Conservation (phyloP, 2,329 filamentous ascomycete genomes). For the Basipetospora chlamydospora region DNA sequence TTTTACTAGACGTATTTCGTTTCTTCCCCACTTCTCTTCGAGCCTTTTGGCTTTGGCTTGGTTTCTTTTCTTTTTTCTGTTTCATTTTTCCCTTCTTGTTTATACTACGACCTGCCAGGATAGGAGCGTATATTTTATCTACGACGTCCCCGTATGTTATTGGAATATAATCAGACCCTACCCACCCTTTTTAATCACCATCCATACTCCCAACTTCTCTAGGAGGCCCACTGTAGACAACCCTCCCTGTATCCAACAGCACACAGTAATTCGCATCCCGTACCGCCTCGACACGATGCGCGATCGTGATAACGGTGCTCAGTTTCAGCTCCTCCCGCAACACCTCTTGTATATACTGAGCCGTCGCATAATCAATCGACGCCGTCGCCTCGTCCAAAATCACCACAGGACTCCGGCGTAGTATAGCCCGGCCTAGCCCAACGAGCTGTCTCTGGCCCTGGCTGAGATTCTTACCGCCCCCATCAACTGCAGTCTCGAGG, state of each 20-base stretch:
- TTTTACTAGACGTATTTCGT: too few species aligned
- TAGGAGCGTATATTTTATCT: too few species aligned
- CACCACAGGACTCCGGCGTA: conserved; percentile 44
- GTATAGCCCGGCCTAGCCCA: conserved; percentile 43
- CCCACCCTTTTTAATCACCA: not conserved
- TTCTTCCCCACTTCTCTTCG: too few species aligned
- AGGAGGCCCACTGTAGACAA: conserved; percentile 33
- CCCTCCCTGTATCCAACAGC: conserved; percentile 33
- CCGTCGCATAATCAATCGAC: conserved; percentile 45
- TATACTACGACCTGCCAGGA: too few species aligned
- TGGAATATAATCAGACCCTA: too few species aligned
- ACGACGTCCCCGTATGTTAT: too few species aligned
- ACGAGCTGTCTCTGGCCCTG: conserved; percentile 50
- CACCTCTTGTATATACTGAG: conserved; percentile 41
- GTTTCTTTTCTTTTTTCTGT: too few species aligned
- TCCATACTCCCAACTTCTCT: not conserved
- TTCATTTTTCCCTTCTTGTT: too few species aligned
- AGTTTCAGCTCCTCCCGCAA: conserved; percentile 36
- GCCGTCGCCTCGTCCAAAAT: conserved; percentile 53
- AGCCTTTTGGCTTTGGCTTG: too few species aligned
- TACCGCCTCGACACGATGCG: conserved; percentile 50
- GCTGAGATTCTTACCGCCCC: conserved; percentile 45
- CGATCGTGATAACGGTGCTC: conserved; percentile 51
- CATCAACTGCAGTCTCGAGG: conserved; percentile 37
- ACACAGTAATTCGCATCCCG: conserved; percentile 41